Conservation (phyloP, 371 early-diverging fungal genomes). For the Apophysomyces variabilis region DNA sequence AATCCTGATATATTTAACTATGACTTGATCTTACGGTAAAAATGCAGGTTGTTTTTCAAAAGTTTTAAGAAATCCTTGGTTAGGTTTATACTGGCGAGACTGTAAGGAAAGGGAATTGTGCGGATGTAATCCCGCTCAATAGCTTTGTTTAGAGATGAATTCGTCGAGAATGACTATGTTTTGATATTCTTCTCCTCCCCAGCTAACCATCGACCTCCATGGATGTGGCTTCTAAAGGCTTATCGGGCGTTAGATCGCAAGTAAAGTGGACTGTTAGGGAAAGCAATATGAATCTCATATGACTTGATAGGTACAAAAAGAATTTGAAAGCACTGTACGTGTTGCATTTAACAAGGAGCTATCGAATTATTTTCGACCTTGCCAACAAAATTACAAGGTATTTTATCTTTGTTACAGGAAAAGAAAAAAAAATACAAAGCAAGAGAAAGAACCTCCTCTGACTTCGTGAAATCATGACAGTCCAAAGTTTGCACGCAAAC, state of each 20-base stretch:
- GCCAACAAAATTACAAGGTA: constrained; percentile 54
- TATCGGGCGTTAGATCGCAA: constrained; percentile 79
- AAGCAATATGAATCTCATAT: background rate
- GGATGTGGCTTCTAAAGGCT: constrained; percentile 86
- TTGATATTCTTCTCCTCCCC: constrained; percentile 88
- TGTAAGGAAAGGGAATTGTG: constrained; percentile 30
- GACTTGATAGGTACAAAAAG: constrained; percentile 80
- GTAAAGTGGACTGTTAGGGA: constrained; percentile 40
- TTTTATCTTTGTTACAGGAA: background rate
- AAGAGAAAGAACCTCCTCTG: background rate
- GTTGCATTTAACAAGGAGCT: constrained; percentile 70
- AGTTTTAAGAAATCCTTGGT: background rate
- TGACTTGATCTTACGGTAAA: constrained; percentile 76
- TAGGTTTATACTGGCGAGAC: constrained; percentile 44
- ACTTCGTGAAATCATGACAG: constrained; percentile 45
- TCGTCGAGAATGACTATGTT: constrained; percentile 88
- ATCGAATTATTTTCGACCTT: constrained; percentile 46
- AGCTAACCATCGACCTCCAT: constrained; percentile 75
- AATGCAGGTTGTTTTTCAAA: constrained; percentile 2
- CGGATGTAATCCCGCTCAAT: background rate
- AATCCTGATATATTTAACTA: constrained; percentile 77
- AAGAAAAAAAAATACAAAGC: too few species aligned
- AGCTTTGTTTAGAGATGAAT: constrained; percentile 53
- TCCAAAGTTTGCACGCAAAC: constrained; percentile 92
- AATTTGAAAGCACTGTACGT: constrained; percentile 90